A percentile compares a stretch with the other conserved stretches of the same genome.
Conservation (phyloP, 2,329 filamentous ascomycete species). For the Ceratocystis albifundus region DNA sequence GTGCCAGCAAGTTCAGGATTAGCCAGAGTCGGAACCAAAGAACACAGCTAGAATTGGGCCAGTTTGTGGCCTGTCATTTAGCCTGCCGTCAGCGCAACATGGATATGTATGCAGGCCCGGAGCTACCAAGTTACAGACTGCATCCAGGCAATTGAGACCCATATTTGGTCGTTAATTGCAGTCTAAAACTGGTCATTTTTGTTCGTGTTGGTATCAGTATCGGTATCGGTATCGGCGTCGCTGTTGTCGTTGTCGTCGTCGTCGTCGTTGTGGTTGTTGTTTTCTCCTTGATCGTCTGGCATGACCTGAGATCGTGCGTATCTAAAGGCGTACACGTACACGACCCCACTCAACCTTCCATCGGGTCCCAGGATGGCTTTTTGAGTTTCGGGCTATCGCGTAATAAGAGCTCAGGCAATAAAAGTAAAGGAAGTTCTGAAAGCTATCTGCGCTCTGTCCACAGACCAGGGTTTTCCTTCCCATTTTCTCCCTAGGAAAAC, state of each 20-base stretch:
- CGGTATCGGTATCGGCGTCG: not conserved
- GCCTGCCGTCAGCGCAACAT: not conserved
- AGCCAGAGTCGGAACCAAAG: not conserved
- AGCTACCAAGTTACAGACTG: not conserved
- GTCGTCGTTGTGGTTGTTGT: not conserved
- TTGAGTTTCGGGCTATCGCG: not conserved
- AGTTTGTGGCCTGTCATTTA: not conserved
- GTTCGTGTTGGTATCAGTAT: not conserved
- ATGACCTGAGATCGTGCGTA: not conserved
- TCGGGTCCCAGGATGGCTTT: constrained; percentile 3
- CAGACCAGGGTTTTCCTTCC: not conserved
- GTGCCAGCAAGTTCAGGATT: not conserved
- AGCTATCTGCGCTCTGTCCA: not conserved
- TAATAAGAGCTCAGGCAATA: constrained; percentile 1
- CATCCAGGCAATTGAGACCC: not conserved
- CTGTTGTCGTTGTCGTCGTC: not conserved
- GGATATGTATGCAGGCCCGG: too few species aligned
- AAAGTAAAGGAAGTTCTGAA: not conserved
- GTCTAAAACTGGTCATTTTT: not conserved
- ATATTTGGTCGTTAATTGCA: too few species aligned
- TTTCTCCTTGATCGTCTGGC: not conserved
- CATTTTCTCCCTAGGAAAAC: not conserved
- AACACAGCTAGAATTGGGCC: not conserved
- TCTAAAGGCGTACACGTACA: not conserved
- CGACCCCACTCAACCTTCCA: not conserved